Evolutionary conservation across 495 filamentous ascomycete genomes (phyloP).

Genomic region (Penicillium herquei): DNA sequence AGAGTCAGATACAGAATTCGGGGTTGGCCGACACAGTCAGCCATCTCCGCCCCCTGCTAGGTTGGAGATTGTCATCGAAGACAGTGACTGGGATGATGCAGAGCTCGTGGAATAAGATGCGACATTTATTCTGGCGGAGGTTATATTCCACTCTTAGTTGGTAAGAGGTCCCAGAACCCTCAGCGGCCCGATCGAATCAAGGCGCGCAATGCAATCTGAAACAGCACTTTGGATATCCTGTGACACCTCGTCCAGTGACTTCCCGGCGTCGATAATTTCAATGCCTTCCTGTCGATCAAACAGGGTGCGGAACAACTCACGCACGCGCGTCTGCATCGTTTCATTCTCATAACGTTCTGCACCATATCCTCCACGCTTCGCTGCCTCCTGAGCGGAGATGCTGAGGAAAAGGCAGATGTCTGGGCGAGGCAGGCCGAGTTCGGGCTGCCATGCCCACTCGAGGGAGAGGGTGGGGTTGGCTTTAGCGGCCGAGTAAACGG

Average conservation of each 20-base stretch:
- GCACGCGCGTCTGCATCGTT: conserved; percentile 78
- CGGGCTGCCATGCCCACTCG: conserved; percentile 77
- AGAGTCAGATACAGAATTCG: conserved; percentile 36
- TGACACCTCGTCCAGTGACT: conserved; percentile 54
- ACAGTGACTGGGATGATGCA: conserved; percentile 59
- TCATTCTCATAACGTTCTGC: conserved; percentile 84
- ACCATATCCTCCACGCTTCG: conserved; percentile 78
- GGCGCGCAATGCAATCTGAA: conserved; percentile 41
- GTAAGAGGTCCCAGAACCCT: conserved; percentile 42
- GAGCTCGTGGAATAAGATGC: conserved; percentile 45
- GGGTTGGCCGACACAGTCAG: conserved; percentile 10
- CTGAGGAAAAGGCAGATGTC: conserved; percentile 87
- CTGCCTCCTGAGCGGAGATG: conserved; percentile 69
- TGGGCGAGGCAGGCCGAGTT: conserved; percentile 82
- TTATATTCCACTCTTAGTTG: conserved; percentile 10
- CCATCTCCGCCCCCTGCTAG: conserved; percentile 16
- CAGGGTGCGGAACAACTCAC: conserved; percentile 62
- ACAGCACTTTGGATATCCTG: conserved; percentile 58
- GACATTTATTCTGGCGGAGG: not conserved
- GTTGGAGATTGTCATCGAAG: conserved; percentile 54
- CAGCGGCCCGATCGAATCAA: conserved; percentile 38
- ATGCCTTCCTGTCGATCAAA: conserved; percentile 41
- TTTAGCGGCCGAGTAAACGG: conserved; percentile 95
- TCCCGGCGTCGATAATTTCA: conserved; percentile 51
- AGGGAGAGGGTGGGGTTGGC: conserved; percentile 65